Base-by-base conservation (phyloP, 2,329 filamentous ascomycete genomes). In the Colletotrichum salicis region DNA sequence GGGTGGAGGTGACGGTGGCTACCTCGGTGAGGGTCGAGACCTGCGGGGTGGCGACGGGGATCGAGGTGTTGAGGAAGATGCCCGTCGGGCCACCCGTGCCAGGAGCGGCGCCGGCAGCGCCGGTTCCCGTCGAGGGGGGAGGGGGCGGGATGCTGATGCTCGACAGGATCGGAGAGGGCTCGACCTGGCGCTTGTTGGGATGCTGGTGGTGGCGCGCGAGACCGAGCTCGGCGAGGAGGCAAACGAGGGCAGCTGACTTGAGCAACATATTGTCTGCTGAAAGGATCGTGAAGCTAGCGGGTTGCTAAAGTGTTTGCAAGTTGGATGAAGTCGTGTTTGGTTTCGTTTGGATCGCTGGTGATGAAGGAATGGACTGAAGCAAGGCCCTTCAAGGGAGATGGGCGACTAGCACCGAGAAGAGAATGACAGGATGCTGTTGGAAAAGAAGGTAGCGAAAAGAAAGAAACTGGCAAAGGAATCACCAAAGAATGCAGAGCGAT, bases 341-440 rank as follows among this genome's bases (percentile, higher is more conserved):
- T 59, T 51, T 69, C 35, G 64, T 58, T 68, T 11, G 33, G 27
- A 13, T 54, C 31, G 60, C 54, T 63, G 54, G 60, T 51, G 35
- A 31, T 69, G 59, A 71, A 67, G 61, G 61, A 71, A 63, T 65
- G 61, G 48, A 63, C 37, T 64, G 65, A 72, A 72, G 65, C 65
- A 70, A 72, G 59, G 59, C 65, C 70, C 70, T 64, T 72, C 66
- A 54, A 72, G 66, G 70, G 69, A 29, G n/a, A 48, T 27, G 66
- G 70, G 70, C 61, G 67, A 72, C 70, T 72, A 71, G 70, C 70
- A 72, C 70, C 70, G 33, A 55, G 61, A 72, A 72, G 70, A 71
- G 61, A 72, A 72, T 54, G 70, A 72, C 65, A 57, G 57, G 51
- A 71, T 61, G 61, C 63, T 41, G 37, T 59, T 67, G 19, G 54